Evolutionary conservation across 257 asterid species (phyloP).

Genomic region (Scutellaria minor): DNA sequence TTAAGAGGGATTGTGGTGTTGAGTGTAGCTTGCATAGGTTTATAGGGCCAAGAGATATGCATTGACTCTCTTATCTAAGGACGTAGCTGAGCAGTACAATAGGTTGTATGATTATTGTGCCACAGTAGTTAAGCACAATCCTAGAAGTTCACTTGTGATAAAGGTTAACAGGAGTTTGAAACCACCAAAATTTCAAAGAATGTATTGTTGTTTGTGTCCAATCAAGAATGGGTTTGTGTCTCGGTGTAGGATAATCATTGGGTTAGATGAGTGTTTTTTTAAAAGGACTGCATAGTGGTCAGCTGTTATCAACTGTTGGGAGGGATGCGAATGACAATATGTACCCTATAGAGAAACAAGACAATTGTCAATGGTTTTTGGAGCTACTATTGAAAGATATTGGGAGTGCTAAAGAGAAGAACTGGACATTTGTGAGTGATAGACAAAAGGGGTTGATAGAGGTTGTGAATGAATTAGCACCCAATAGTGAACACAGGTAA

Average conservation of each 20-base stretch:
- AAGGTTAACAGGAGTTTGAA: neutral
- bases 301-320: neutral
- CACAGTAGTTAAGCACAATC: neutral
- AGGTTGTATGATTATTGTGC: neutral
- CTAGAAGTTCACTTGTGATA: neutral
- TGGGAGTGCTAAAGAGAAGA: neutral
- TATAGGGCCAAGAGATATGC: neutral
- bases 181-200: neutral
- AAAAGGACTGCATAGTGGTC: too few relatives aligned
- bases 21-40: neutral
- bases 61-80: too few relatives aligned
- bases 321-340: neutral
- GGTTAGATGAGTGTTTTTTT: neutral
- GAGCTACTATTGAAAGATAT: neutral
- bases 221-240: neutral
- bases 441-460: neutral
- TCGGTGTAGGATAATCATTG: neutral
- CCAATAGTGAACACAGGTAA: neutral
- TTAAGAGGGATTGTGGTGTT: too few relatives aligned
- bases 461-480: neutral
- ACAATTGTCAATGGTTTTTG: neutral
- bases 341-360: neutral
- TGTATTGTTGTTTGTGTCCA: neutral
- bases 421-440: neutral
- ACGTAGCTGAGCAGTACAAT: too few relatives aligned